These are phyloP conservation scores for Oemleria cerasiformis DNA, from an alignment of 306 rosid species.

Conservation along the genomic window DNA sequence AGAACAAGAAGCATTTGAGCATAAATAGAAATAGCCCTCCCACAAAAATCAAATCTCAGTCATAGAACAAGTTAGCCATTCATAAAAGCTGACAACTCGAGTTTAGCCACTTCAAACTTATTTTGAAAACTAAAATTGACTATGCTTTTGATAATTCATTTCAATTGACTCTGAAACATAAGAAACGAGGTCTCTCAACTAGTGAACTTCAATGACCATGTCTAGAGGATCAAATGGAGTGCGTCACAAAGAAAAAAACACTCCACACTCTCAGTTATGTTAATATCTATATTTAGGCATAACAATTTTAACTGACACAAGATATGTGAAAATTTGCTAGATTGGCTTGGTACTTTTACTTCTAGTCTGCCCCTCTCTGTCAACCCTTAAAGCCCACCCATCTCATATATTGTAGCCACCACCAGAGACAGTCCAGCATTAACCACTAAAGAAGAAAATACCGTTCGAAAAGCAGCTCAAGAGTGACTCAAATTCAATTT, in stretches of 20 bases:
- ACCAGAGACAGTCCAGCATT: not conserved
- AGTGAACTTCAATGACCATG: not conserved
- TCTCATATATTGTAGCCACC: not conserved
- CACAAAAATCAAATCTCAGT: not conserved
- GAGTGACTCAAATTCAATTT: not conserved
- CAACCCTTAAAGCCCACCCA: not conserved
- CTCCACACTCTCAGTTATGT: not conserved
- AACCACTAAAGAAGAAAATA: not conserved
- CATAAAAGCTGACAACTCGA: not conserved
- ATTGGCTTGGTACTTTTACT: not conserved
- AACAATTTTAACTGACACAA: not conserved
- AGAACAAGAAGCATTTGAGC: conserved; percentile 3
- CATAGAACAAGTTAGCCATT: not conserved
- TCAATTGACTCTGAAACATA: not conserved
- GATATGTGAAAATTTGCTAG: not conserved
- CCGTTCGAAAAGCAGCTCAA: not conserved
- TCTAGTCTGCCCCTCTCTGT: not conserved
- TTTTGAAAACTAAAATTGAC: not conserved
- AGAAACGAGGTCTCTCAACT: not conserved
- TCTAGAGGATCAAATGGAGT: not conserved
- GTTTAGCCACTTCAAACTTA: not conserved
- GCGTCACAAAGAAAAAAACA: not conserved
- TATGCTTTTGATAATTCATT: not conserved
- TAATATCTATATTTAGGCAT: not conserved
- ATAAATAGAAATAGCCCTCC: not conserved